Conservation (phyloP, 805 yeast species). For the Komagataella kurtzmanii region DNA sequence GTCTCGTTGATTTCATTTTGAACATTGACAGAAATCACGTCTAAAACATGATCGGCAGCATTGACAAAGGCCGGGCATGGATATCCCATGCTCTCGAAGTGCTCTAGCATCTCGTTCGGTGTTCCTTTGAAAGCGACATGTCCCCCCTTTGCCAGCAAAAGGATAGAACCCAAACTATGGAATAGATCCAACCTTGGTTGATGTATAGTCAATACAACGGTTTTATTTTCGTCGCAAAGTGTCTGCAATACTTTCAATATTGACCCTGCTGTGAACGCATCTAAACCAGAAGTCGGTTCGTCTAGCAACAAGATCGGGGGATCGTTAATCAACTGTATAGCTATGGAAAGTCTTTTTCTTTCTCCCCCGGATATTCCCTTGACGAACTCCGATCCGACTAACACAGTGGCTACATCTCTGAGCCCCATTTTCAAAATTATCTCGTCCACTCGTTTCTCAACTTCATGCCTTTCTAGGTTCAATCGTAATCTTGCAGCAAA, state of each 20-base stretch:
- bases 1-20: slow-evolving; percentile 28
- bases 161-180: slow-evolving; percentile 52
- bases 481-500: slow-evolving; percentile 62
- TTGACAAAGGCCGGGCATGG: slow-evolving; percentile 49
- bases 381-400: slow-evolving; percentile 45
- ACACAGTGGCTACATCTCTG: slow-evolving; percentile 61
- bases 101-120: slow-evolving; percentile 26
- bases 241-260: slow-evolving; percentile 46
- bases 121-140: slow-evolving; percentile 54
- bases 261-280: slow-evolving; percentile 62
- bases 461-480: slow-evolving; percentile 22
- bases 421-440: slow-evolving; percentile 60
- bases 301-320: slow-evolving; percentile 66
- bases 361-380: slow-evolving; percentile 74
- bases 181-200: slow-evolving; percentile 69
- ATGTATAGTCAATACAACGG: slow-evolving; percentile 68
- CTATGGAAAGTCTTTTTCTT: slow-evolving; percentile 72
- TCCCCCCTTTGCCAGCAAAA: slow-evolving; percentile 65
- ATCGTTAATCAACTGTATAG: slow-evolving; percentile 59
- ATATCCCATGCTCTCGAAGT: slow-evolving; percentile 36
- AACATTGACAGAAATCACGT: slow-evolving; percentile 46
- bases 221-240: slow-evolving; percentile 46
- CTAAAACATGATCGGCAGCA: slow-evolving; percentile 65
- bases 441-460: slow-evolving; percentile 32
- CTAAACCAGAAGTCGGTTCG: slow-evolving; percentile 86